phyloP scores from a whole-genome alignment of 1,284 basidiomycete genomes.

The Cystobasidiaceae sp. region DNA sequence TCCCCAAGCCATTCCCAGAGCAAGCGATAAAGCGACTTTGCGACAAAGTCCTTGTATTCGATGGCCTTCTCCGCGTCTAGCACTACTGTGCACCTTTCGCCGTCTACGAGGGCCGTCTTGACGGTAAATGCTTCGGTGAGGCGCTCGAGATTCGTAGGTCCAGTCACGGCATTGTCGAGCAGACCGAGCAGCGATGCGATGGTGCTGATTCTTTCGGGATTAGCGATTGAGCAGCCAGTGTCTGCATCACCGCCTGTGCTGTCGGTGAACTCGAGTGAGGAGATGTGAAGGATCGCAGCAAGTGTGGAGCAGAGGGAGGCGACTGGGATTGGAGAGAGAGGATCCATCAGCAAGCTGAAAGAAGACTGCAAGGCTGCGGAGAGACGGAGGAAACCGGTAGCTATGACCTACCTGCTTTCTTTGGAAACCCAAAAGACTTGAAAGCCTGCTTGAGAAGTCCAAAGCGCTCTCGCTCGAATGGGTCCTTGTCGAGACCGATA shows the following conservation, averaged over 20 bases:
- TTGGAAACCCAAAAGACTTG: slow-evolving; percentile 86
- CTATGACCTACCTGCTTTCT: slow-evolving; percentile 47
- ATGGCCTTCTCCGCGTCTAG: slow-evolving; percentile 89
- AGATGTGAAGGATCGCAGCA: slow-evolving; percentile 90
- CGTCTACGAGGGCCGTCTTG: slow-evolving; percentile 81
- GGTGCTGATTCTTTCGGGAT: slow-evolving; percentile 68
- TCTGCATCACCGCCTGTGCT: background rate
- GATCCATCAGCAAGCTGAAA: background rate
- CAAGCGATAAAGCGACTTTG: slow-evolving; percentile 85
- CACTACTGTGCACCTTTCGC: slow-evolving; percentile 94
- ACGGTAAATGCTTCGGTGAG: slow-evolving; percentile 84
- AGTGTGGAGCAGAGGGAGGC: slow-evolving; percentile 91
- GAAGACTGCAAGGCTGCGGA: background rate
- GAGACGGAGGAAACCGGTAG: background rate
- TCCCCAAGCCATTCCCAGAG: slow-evolving; percentile 97
- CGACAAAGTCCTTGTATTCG: slow-evolving; percentile 86
- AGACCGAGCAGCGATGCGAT: slow-evolving; percentile 84
- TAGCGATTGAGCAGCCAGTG: slow-evolving; percentile 64
- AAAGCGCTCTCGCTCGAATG: slow-evolving; percentile 63
- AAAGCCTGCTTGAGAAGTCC: slow-evolving; percentile 74
- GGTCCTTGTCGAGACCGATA: slow-evolving; percentile 61
- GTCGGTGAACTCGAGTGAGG: slow-evolving; percentile 76
- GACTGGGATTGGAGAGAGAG: slow-evolving; percentile 49
- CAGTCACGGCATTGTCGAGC: slow-evolving; percentile 11
- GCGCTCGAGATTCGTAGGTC: slow-evolving; percentile 58